Evolutionary conservation across 768 basidiomycete species (phyloP).

Genomic region (Tulasnella sp.): DNA sequence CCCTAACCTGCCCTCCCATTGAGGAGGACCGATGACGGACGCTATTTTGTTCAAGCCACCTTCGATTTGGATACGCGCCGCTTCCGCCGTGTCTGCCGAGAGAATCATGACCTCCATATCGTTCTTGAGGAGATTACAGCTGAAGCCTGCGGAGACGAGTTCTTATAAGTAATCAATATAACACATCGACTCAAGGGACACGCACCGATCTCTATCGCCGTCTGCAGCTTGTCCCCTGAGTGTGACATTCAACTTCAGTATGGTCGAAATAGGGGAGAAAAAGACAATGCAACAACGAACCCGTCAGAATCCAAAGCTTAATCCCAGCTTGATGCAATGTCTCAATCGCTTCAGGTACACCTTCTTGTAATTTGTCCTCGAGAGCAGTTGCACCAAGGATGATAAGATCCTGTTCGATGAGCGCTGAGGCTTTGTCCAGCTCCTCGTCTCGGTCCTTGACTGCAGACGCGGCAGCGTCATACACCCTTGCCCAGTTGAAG

Average conservation of each 20-base stretch:
- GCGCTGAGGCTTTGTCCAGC: constrained; percentile 76
- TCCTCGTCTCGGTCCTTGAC: constrained; percentile 78
- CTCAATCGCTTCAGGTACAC: constrained; percentile 93
- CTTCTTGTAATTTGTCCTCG: constrained; percentile 95
- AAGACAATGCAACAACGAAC: constrained; percentile 28
- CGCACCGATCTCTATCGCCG: constrained; percentile 87
- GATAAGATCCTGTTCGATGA: constrained; percentile 69
- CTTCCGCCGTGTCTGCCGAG: constrained; percentile 66
- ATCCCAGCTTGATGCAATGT: constrained; percentile 86
- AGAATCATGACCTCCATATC: constrained; percentile 98
- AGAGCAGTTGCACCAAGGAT: constrained; percentile 92
- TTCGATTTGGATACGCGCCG: constrained; percentile 77
- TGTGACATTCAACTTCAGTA: background rate
- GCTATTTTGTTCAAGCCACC: constrained; percentile 91
- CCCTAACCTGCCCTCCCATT: constrained; percentile 30
- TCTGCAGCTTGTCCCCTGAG: constrained; percentile 89
- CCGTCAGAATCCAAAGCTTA: constrained; percentile 96
- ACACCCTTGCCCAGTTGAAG: constrained; percentile 60
- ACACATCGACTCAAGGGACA: constrained; percentile 14
- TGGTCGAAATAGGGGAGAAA: background rate
- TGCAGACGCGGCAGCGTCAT: constrained; percentile 72
- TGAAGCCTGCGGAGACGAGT: constrained; percentile 42
- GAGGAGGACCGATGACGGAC: constrained; percentile 67
- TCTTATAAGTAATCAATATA: background rate
- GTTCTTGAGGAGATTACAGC: constrained; percentile 85